Evolutionary conservation across 805 yeast species (phyloP).

Genomic region (Kodamaea nitidulidarum): DNA sequence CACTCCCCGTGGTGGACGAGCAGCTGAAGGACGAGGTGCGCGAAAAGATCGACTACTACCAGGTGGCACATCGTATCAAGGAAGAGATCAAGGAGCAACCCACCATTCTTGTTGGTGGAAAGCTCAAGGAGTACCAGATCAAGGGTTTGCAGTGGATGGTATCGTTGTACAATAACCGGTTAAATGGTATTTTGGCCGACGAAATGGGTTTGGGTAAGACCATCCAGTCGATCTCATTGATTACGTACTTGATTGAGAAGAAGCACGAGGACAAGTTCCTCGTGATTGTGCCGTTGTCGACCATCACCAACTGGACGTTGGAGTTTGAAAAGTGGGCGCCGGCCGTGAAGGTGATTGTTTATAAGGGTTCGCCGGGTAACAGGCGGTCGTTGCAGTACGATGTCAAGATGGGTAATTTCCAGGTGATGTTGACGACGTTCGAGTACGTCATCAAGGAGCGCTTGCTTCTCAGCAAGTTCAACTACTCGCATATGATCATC

Average conservation of each 20-base stretch:
- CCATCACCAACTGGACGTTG: slow-evolving; percentile 79
- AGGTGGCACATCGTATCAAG: slow-evolving; percentile 72
- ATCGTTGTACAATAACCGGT: slow-evolving; percentile 54
- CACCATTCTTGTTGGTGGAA: slow-evolving; percentile 67
- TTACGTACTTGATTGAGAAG: slow-evolving; percentile 64
- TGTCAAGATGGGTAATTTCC: slow-evolving; percentile 65
- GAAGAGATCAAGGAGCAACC: slow-evolving; percentile 70
- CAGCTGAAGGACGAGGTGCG: slow-evolving; percentile 50
- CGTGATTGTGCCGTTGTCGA: slow-evolving; percentile 79
- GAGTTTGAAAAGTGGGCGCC: slow-evolving; percentile 92
- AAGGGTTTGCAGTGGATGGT: slow-evolving; percentile 69
- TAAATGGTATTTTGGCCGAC: slow-evolving; percentile 63
- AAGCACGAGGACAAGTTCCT: slow-evolving; percentile 70
- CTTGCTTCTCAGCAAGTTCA: slow-evolving; percentile 61
- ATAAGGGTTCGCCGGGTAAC: slow-evolving; percentile 73
- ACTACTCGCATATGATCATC: slow-evolving; percentile 83
- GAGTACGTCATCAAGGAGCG: slow-evolving; percentile 79
- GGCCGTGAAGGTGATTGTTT: slow-evolving; percentile 61
- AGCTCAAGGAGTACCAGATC: slow-evolving; percentile 69
- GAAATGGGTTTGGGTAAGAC: slow-evolving; percentile 70
- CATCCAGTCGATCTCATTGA: slow-evolving; percentile 72
- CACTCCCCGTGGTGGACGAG: slow-evolving; percentile 26
- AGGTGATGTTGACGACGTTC: slow-evolving; percentile 73
- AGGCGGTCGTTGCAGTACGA: slow-evolving; percentile 64
- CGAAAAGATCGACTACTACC: slow-evolving; percentile 73